Base-by-base conservation (phyloP, 2,329 filamentous ascomycete genomes). In the Trichophyton verrucosum region DNA sequence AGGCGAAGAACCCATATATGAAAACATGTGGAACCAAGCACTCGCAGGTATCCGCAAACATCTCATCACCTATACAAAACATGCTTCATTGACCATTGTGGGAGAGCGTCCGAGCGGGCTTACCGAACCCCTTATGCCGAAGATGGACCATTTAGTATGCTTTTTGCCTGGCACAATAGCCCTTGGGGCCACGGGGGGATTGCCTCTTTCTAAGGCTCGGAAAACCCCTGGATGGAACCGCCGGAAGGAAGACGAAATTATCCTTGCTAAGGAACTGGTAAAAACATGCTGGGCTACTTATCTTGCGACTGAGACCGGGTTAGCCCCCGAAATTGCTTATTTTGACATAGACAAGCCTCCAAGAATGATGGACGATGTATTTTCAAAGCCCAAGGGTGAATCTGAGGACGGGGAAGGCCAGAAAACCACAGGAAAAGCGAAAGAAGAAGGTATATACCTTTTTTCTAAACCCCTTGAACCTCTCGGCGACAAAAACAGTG, bases 201-300 rank as follows among this genome's bases (percentile, higher is more conserved):
- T 87, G 38, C 82, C 86, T 0, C 83, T 96, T 62, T 80, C 82
- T 0, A 84, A 91, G 69, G 92, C 92, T 11, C 86, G 83, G 66
- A 87, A 88, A 71, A 77, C 82, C 0, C 77, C 84, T 0, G 81
- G 77, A 6, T 97, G 94, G 94, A 84, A 82, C 38, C 80, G 83
- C 65, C 82, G 87, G 71, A 86, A 95, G 68, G 91, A 96, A 62
- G 87, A 88, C 63, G 90, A 97, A 71, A 91, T 99, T 77, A 76
- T 84, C 63, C 83, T 99, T 30, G 91, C 94, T 1, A 84, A 84
- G 65, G 92, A 99, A 77, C 79, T 99, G 61, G 96, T 89, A 79
- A 92, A 96, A 63, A 97, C 94, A 1, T 99, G 94, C 80, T 96
- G 92, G 89, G 91, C 89, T 69, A 99, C 95, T 84, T 99, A 99